phyloP scores from a whole-genome alignment of 345 rosid genomes.

The Arabis alpina region DNA sequence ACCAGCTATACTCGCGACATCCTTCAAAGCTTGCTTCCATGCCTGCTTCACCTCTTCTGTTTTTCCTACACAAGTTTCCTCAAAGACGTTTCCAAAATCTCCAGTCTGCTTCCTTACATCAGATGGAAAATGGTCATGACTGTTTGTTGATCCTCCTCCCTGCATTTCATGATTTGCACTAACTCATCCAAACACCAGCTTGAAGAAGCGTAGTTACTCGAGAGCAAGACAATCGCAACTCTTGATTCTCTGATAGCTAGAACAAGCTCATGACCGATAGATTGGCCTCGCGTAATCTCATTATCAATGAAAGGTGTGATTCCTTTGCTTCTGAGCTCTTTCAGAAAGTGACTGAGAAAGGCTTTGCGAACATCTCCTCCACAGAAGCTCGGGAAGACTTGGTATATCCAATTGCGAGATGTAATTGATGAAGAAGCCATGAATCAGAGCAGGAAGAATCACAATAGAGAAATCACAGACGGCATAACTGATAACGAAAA shows the following conservation, averaged over 20 bases:
- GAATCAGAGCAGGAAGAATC: neutral
- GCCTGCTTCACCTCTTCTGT: neutral
- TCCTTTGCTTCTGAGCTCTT: constrained; percentile 19
- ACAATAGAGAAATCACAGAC: too few relatives aligned
- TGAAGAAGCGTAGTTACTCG: constrained; percentile 15
- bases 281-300: constrained; percentile 1
- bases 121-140: constrained; percentile 25
- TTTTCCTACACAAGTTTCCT: neutral
- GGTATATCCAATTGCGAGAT: neutral
- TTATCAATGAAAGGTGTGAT: constrained; percentile 19
- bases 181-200: constrained; percentile 24
- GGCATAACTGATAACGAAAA: too few relatives aligned
- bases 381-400: constrained; percentile 14
- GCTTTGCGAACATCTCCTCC: constrained; percentile 17
- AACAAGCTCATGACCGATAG: constrained; percentile 6
- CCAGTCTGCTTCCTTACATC: constrained; percentile 23
- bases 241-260: constrained; percentile 10
- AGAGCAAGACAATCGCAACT: constrained; percentile 10
- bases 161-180: constrained; percentile 14
- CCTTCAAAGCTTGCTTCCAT: constrained; percentile 14
- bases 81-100: neutral
- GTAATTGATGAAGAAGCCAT: constrained; percentile 4
- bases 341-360: constrained; percentile 14
- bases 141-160: neutral
- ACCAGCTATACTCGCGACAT: constrained; percentile 12